Base-by-base conservation (phyloP, 2,329 filamentous ascomycete genomes). In the Phyllosticta citrichinensis region DNA sequence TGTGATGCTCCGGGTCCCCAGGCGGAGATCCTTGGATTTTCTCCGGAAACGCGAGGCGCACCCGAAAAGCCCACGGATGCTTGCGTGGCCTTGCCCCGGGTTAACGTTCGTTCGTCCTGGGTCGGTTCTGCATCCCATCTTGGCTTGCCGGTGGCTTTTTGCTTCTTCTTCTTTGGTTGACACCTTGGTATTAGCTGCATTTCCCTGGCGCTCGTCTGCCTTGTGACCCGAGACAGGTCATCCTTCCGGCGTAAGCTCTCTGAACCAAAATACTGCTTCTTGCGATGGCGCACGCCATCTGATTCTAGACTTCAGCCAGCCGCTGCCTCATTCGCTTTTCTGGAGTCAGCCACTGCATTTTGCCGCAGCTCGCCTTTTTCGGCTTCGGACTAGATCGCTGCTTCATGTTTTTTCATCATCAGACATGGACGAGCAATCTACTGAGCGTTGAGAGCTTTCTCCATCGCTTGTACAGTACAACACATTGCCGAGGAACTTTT, bases 11-110 rank as follows among this genome's bases (percentile, higher is more conserved):
- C 58, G 58, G 58, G 54, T 61, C 58, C 58, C 58, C 58, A 61
- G 58, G 58, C 58, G 58, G 58, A 61, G 58, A 61, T 56, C 53
- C 58, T 56, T n/a, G 47, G 58, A 30, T 55, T 59, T 54, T 53
- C 58, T 40, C 33, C 33, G 33, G 33, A 40, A 40, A 40, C 33
- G 33, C 33, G 33, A 40, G 33, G 33, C 14, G 33, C 33, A 40
- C 33, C 33, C 33, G 33, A 40, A 40, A 40, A 40, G 33, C 33
- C 33, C 33, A 40, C 33, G 11, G 33, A 40, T 5, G 33, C 33
- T 40, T 40, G 33, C 33, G 33, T 40, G 33, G 33, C 33, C 33
- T 40, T 40, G 33, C 33, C 27, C 63, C 83, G 86, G 22, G 81
- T 62, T 63, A 10, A 82, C 65, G 81, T 53, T 65, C 59, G 22